Evolutionary conservation across 306 rosid genomes (phyloP).

Genomic region (Crotalaria pallida): DNA sequence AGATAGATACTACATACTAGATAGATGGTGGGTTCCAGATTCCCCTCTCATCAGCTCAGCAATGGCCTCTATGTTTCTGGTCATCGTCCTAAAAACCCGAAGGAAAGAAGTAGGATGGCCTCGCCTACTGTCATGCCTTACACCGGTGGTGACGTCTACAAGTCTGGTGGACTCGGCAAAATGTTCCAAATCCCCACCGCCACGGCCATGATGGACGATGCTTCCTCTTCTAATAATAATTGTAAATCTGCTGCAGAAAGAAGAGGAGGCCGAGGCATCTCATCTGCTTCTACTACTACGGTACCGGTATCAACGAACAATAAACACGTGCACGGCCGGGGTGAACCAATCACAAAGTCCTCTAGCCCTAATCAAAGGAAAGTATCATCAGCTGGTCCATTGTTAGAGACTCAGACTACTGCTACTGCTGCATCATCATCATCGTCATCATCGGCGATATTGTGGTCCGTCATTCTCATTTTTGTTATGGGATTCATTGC

Average conservation of each 20-base stretch:
- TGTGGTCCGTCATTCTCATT: constrained; percentile 85
- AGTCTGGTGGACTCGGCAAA: constrained; percentile 88
- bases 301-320: constrained; percentile 56
- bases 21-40: constrained; percentile 96
- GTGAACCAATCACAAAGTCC: constrained; percentile 85
- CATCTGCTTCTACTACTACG: no score
- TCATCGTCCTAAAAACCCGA: constrained; percentile 95
- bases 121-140: constrained; percentile 88
- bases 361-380: constrained; percentile 97
- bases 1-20: no score
- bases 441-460: no score
- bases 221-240: no score
- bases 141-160: constrained; percentile 94
- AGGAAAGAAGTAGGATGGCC: constrained; percentile 86
- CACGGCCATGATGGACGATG: constrained; percentile 54
- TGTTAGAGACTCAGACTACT: no score
- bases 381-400: constrained; percentile 84
- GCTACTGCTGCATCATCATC: no score
- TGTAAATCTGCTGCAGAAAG: constrained; percentile 88
- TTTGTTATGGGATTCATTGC: constrained; percentile 98
- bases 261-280: no score
- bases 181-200: constrained; percentile 86
- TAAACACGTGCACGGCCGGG: no score
- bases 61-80: constrained; percentile 97
- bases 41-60: constrained; percentile 97